phyloP scores from a whole-genome alignment of 495 filamentous ascomycete species.

The Copromyces sp. region DNA sequence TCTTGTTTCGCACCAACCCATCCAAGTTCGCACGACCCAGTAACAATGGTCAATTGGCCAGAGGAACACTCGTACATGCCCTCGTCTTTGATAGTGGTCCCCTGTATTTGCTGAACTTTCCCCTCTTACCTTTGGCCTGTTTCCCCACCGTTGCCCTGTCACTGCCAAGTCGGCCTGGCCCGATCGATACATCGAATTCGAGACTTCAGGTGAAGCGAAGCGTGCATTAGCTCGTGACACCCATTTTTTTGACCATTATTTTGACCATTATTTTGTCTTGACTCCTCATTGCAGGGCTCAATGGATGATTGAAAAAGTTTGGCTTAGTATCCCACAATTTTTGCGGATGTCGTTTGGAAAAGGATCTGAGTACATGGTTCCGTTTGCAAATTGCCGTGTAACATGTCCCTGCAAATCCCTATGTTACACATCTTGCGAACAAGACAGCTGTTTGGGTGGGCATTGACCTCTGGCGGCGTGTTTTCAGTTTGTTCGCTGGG shows the following conservation, averaged over 20 bases:
- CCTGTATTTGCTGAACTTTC: not conserved
- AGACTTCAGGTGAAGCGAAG: not conserved
- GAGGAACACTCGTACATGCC: too few relatives aligned
- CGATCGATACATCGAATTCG: not conserved
- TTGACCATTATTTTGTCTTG: not conserved
- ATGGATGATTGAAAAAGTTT: too few relatives aligned
- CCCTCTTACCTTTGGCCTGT: not conserved
- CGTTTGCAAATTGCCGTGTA: too few relatives aligned
- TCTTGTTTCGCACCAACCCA: not conserved
- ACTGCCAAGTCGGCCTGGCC: not conserved
- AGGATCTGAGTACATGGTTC: too few relatives aligned
- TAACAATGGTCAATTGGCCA: not conserved
- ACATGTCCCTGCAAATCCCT: too few relatives aligned
- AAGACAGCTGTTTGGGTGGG: too few relatives aligned
- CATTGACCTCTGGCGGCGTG: too few relatives aligned
- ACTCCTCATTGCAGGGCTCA: too few relatives aligned
- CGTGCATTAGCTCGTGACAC: not conserved
- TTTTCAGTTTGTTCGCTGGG: too few relatives aligned
- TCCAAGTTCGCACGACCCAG: not conserved
- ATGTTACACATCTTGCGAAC: too few relatives aligned
- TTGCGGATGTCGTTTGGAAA: too few relatives aligned
- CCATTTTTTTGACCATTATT: not conserved
- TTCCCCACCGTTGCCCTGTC: not conserved
- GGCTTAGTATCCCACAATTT: too few relatives aligned
- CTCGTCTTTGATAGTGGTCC: not conserved